Evolutionary conservation across 2,329 filamentous ascomycete genomes (phyloP), one percentile per base, ranked within the genome.

Genomic region (Tolypocladium album): DNA sequence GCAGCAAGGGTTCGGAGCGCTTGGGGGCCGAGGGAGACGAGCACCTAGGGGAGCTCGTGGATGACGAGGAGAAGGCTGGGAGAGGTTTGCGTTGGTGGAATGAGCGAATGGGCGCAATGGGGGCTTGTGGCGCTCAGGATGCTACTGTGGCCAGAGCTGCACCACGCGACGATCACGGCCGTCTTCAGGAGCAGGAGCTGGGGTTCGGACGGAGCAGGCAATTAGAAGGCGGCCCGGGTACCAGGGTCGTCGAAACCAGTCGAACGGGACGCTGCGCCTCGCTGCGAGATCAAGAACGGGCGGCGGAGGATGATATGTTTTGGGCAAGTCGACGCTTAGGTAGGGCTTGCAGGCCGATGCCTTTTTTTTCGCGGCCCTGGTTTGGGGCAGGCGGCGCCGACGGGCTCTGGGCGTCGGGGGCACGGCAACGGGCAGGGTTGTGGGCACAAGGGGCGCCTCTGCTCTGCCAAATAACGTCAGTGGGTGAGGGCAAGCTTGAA

Each of bases 401-500:
- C 5, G 20, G 9, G 53, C 43, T 15, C 43, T 56, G 36, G 39
- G 15, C 11, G 38, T 39, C 38, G 11, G 15, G 36, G 36, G 36
- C 22, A 42, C 22, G 55, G 22, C 55, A 38, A 56, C 7, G 27
- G 27, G 47, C 24, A 20, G 12, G 36, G 55, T 36, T 52, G 27
- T 5, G 27, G 27, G 27, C 27, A 31, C 3, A 31, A 31, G 27
- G 27, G 27, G 56, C 56, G 60, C 58, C 50, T 40, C 55, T 63
- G 60, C 50, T 40, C 55, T 63, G 60, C 50, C 56, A 39, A 60
- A 59, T 56, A 47, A 61, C 58, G 61, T 63, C 61, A 61, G 61
- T 61, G 61, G 61, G 50, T 55, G 45, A 50, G 20, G 27, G 50
- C 43, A 55, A 57, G 56, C 39, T 52, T 59, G 42, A 58, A 56